Evolutionary conservation across 805 yeast genomes (phyloP).

Genomic region (Kodamaea sagamina): DNA sequence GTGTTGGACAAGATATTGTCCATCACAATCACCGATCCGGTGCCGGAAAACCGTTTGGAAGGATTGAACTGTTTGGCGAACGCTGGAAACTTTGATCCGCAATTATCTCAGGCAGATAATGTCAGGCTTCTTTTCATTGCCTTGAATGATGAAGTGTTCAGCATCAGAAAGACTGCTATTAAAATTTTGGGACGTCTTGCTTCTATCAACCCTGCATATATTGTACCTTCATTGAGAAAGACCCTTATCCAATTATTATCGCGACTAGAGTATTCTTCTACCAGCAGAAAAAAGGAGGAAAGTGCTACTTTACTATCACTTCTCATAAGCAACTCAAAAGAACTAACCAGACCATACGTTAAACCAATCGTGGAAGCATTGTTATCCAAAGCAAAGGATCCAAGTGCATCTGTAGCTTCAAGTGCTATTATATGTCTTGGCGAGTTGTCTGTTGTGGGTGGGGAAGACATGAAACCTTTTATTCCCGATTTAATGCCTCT

Average conservation of each 20-base stretch:
- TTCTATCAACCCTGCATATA: slow-evolving; percentile 88
- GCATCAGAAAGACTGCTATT: slow-evolving; percentile 76
- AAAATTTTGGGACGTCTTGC: slow-evolving; percentile 82
- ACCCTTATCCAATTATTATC: slow-evolving; percentile 83
- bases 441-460: slow-evolving; percentile 84
- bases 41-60: slow-evolving; percentile 79
- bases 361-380: slow-evolving; percentile 84
- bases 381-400: slow-evolving; percentile 70
- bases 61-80: slow-evolving; percentile 64
- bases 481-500: slow-evolving; percentile 82
- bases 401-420: slow-evolving; percentile 79
- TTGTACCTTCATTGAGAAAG: slow-evolving; percentile 89
- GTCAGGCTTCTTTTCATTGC: slow-evolving; percentile 84
- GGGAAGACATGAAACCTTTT: slow-evolving; percentile 76
- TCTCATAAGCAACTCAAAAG: slow-evolving; percentile 74
- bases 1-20: slow-evolving; percentile 80
- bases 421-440: slow-evolving; percentile 87
- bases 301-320: slow-evolving; percentile 74
- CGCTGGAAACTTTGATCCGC: slow-evolving; percentile 81
- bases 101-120: slow-evolving; percentile 90
- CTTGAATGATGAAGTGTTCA: slow-evolving; percentile 85
- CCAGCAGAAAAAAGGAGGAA: slow-evolving; percentile 78
- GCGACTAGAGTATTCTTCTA: slow-evolving; percentile 78
- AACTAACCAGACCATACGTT: slow-evolving; percentile 86
- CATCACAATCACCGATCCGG: slow-evolving; percentile 85